Percentiles rank a stretch among this genome's conserved stretches.
These are phyloP conservation scores for Odontarrhena argentea DNA, from an alignment of 345 rosid genomes.

Conservation along the genomic window DNA sequence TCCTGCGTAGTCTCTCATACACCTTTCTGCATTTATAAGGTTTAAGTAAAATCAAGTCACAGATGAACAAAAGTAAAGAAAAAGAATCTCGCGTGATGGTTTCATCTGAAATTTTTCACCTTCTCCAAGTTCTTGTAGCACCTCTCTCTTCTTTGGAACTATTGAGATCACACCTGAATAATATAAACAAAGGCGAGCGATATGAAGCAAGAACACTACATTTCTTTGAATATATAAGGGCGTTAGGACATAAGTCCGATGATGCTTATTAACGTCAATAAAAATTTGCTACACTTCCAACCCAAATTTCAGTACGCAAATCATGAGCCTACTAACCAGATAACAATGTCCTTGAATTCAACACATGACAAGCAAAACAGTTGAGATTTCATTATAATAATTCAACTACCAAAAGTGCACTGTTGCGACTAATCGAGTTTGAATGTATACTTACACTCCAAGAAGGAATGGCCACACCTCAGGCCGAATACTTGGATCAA, in stretches of 20 bases:
- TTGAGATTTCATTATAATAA: not conserved
- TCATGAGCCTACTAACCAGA: constrained; percentile 9
- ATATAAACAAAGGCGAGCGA: constrained; percentile 1
- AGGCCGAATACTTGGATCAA: constrained; percentile 80
- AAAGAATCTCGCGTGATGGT: not conserved
- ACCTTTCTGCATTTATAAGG: constrained; percentile 58
- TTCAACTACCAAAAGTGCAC: constrained; percentile 9
- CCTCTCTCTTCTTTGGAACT: constrained; percentile 83
- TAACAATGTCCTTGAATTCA: not conserved
- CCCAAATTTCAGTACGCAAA: constrained; percentile 3
- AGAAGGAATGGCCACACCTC: constrained; percentile 99
- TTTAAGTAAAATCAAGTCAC: constrained; percentile 13
- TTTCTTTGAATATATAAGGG: not conserved
- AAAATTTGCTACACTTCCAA: not conserved
- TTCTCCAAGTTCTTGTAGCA: constrained; percentile 58
- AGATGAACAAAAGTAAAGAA: not conserved
- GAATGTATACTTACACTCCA: constrained; percentile 77
- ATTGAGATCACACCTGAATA: constrained; percentile 68
- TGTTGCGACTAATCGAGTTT: not conserved
- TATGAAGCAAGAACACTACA: not conserved
- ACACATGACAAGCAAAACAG: constrained; percentile 4
- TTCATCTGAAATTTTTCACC: constrained; percentile 47
- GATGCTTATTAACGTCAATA: constrained; percentile 4
- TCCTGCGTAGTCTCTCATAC: constrained; percentile 83
- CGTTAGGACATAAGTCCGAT: not conserved